phyloP scores from a whole-genome alignment of 1,284 basidiomycete species.

The Cutaneotrichosporon cavernicola region DNA sequence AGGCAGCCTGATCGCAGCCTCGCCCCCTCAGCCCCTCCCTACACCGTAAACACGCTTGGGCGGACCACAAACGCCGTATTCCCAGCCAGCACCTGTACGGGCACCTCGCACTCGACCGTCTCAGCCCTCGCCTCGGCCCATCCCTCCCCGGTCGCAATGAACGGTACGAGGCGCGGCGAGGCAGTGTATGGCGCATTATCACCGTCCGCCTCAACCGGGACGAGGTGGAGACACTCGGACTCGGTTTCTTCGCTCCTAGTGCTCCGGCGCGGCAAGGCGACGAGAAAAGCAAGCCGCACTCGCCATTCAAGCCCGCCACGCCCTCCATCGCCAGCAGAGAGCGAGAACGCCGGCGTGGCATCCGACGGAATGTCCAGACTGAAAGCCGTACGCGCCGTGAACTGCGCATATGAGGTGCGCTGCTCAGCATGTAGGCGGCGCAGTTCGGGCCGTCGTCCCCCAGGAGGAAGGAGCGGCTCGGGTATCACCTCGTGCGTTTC shows the following conservation, averaged over 20 bases:
- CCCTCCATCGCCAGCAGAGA: constrained; percentile 55
- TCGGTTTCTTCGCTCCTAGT: constrained; percentile 35
- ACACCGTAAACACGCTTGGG: constrained; percentile 34
- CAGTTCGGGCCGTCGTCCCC: constrained; percentile 33
- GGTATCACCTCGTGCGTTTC: constrained; percentile 82
- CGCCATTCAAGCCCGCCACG: constrained; percentile 80
- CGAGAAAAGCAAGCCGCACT: constrained; percentile 74
- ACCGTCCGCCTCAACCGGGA: constrained; percentile 25
- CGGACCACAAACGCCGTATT: constrained; percentile 71
- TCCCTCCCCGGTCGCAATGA: constrained; percentile 32
- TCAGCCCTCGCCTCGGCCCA: constrained; percentile 63
- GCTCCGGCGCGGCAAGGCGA: constrained; percentile 61
- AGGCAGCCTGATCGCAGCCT: neutral
- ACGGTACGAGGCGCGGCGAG: constrained; percentile 61
- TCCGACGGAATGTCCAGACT: constrained; percentile 84
- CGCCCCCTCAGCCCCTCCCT: too few relatives aligned
- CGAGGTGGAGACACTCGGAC: constrained; percentile 42
- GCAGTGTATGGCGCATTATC: constrained; percentile 49
- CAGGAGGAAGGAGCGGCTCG: constrained; percentile 55
- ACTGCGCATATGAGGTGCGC: constrained; percentile 68
- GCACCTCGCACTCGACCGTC: constrained; percentile 86
- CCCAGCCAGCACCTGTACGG: constrained; percentile 80
- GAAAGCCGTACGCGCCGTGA: constrained; percentile 73
- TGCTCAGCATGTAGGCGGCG: constrained; percentile 74
- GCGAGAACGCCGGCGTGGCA: constrained; percentile 73